Conservation (phyloP, 305 asterid species). For the Plantago rigida region DNA sequence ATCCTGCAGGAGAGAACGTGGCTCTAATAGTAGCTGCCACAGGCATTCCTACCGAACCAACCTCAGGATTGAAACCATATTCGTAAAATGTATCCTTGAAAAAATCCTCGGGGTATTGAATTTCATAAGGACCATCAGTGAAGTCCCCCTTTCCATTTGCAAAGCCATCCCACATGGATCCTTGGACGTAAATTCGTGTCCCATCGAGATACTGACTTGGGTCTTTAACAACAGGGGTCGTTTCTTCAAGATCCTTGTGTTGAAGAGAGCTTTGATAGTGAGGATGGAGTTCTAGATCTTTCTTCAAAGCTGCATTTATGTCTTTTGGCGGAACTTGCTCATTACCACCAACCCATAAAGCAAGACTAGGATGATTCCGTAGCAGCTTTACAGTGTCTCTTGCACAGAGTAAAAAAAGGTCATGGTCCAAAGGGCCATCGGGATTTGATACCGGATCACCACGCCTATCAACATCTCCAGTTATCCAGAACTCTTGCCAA, state of each 20-base stretch:
- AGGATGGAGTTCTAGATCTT: constrained; percentile 68
- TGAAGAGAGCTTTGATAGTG: constrained; percentile 29
- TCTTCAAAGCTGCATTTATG: constrained; percentile 59
- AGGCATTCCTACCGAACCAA: constrained; percentile 93
- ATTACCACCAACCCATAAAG: constrained; percentile 96
- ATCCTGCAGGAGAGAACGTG: constrained; percentile 74
- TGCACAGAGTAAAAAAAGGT: constrained; percentile 76
- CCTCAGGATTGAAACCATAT: constrained; percentile 95
- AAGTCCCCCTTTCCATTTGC: constrained; percentile 84
- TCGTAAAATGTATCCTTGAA: constrained; percentile 66
- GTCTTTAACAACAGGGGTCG: constrained; percentile 34
- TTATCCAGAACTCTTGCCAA: constrained; percentile 99
- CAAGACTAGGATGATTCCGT: constrained; percentile 91
- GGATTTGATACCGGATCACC: constrained; percentile 84
- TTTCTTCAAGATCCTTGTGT: constrained; percentile 23
- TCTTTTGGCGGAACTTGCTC: constrained; percentile 92
- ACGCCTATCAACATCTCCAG: constrained; percentile 88
- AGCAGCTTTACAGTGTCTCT: constrained; percentile 83
- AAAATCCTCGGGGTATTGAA: constrained; percentile 78
- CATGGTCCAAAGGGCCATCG: constrained; percentile 90
- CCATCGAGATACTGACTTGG: constrained; percentile 88
- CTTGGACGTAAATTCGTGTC: constrained; percentile 66
- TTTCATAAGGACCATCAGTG: constrained; percentile 87
- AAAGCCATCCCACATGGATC: constrained; percentile 98
- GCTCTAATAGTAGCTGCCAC: constrained; percentile 93